A percentile compares a stretch with the other conserved stretches of the same genome.
Conservation (phyloP, 2,329 filamentous ascomycete genomes). For the Phialocephala subalpina region DNA sequence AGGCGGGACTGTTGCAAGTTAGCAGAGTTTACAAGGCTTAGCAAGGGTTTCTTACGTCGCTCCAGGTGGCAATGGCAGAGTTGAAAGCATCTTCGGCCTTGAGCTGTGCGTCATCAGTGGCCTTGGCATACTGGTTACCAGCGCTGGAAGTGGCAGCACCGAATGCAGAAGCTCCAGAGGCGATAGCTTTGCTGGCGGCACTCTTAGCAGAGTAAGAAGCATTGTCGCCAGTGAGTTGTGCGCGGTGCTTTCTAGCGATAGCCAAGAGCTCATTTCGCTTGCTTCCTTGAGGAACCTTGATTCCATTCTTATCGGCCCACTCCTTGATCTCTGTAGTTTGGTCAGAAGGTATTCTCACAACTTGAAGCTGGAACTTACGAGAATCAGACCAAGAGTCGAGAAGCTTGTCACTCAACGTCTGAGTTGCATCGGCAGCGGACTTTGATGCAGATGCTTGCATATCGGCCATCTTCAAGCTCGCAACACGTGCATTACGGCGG, state of each 20-base stretch:
- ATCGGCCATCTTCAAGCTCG: constrained; percentile 72
- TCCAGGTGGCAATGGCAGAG: constrained; percentile 68
- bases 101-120: constrained; percentile 72
- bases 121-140: constrained; percentile 78
- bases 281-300: constrained; percentile 90
- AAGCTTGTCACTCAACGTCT: constrained; percentile 80
- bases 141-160: constrained; percentile 79
- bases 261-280: constrained; percentile 87
- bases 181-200: constrained; percentile 75
- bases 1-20: constrained; percentile 57
- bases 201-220: constrained; percentile 65
- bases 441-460: constrained; percentile 67
- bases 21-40: constrained; percentile 7
- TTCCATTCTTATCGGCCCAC: constrained; percentile 89
- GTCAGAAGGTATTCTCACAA: constrained; percentile 18
- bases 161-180: constrained; percentile 65
- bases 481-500: constrained; percentile 87
- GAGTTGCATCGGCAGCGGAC: constrained; percentile 73
- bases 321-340: constrained; percentile 75
- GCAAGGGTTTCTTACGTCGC: constrained; percentile 57
- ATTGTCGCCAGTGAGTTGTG: constrained; percentile 73
- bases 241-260: constrained; percentile 86
- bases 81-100: constrained; percentile 74
- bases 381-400: constrained; percentile 91
- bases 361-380: constrained; percentile 39